Evolutionary conservation across 2,329 filamentous ascomycete species (phyloP), one percentile per base, ranked within the genome.

Genomic region (Xylariales sp.): DNA sequence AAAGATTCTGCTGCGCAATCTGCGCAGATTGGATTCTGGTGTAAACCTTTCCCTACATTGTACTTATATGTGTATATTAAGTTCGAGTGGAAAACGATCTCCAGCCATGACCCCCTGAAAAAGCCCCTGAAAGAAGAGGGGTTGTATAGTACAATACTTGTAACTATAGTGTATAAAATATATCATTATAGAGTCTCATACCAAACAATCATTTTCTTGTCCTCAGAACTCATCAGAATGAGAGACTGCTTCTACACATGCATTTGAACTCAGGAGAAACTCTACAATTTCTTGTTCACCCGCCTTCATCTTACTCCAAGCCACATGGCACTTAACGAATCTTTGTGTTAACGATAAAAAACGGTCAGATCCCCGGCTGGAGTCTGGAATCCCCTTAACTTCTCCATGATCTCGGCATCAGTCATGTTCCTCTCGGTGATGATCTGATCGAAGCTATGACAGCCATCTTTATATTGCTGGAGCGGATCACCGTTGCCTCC

Each of bases 361-460:
- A 80, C 64, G 0, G 69, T 70, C 44, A 78, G 45, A 42, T 79
- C 78, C 5, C 69, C 72, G 42, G 65, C 64, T 6, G 72, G 67
- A 17, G 70, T 62, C 3, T 67, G 69, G 21, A 82, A 64, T 24
- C 65, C 71, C 59, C 78, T 81, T 33, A 93, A 61, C 57, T 74
- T 79, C 25, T 79, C 78, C 63, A 88, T 71, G 13, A 90, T 80
- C 52, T 85, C 81, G 41, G 70, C 72, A 54, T 90, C 83, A 6
- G 76, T 78, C 55, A 88, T 56, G 44, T 83, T 81, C 57, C 81
- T 70, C 64, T 89, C 85, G 1, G 82, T 85, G 54, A 86, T 87
- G 47, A 91, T 88, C 68, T 90, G 81, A 63, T 93, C 88, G 60
- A 91, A 85, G 50, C 76, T 79, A 56, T 88, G 84, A 47, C 74